Conservation (phyloP, 371 early-diverging fungal species). For the Furculomyces boomerangus region DNA sequence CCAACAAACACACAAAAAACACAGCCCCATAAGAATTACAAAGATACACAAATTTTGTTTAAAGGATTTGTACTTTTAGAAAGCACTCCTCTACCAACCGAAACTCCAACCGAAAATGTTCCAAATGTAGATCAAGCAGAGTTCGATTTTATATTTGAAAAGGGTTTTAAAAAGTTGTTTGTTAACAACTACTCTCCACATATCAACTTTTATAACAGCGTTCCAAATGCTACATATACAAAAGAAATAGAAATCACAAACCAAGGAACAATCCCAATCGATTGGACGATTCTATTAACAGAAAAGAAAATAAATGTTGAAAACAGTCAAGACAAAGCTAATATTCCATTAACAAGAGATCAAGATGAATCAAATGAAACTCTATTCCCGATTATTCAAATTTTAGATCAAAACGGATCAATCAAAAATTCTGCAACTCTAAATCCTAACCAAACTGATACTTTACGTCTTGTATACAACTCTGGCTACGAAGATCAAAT, state of each 20-base stretch:
- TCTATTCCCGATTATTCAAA: conserved; percentile 8
- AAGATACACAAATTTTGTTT: too few relatives aligned
- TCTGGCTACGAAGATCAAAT: conserved; percentile 81
- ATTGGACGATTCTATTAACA: conserved; percentile 53
- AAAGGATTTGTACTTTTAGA: too few relatives aligned
- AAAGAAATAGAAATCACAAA: conserved; percentile 82
- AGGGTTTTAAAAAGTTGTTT: conserved; percentile 5
- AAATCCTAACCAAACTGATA: conserved; percentile 30
- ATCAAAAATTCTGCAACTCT: conserved; percentile 8
- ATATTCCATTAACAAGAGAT: conserved; percentile 11
- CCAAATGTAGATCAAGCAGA: neutral
- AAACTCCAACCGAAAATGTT: neutral
- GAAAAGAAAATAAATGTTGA: conserved; percentile 57
- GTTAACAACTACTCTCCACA: conserved; percentile 25
- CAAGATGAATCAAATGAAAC: conserved; percentile 9
- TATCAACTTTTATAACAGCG: conserved; percentile 82
- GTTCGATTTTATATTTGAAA: neutral
- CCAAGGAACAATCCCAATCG: conserved; percentile 75
- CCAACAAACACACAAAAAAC: neutral
- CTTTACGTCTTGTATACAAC: conserved; percentile 64
- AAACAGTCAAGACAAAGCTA: conserved; percentile 25
- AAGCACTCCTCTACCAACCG: conserved; percentile 2
- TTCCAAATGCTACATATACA: conserved; percentile 67
- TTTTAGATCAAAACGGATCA: conserved; percentile 6
- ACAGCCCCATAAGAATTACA: too few relatives aligned